A percentile compares a stretch with the other conserved stretches of the same genome.
Conservation (phyloP, 805 yeast species). For the Teunomyces kruisii region DNA sequence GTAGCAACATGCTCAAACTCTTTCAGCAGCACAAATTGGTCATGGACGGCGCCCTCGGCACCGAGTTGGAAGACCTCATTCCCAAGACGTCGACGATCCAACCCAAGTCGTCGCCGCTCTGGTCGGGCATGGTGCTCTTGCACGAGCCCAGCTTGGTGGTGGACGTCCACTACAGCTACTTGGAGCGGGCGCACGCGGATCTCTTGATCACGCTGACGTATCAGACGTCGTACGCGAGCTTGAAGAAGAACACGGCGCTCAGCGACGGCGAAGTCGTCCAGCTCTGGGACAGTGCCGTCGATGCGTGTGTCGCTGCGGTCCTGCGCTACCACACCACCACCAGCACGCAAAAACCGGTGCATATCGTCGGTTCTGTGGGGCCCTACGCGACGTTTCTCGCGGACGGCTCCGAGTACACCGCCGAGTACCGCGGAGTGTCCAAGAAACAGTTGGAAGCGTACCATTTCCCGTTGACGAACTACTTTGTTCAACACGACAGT, state of each 20-base stretch:
- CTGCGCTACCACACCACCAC: background rate
- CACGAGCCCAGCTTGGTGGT: slow-evolving; percentile 43
- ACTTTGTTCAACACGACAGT: slow-evolving; percentile 34
- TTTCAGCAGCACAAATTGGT: slow-evolving; percentile 4
- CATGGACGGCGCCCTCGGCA: slow-evolving; percentile 17
- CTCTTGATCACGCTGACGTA: slow-evolving; percentile 58
- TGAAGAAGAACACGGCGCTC: slow-evolving; percentile 22
- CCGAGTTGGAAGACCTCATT: slow-evolving; percentile 18
- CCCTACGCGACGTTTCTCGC: slow-evolving; percentile 74
- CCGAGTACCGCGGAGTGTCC: slow-evolving; percentile 49
- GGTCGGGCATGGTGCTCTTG: slow-evolving; percentile 60
- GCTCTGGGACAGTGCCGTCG: slow-evolving; percentile 25
- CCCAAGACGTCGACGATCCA: slow-evolving; percentile 15
- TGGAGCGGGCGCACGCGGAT: slow-evolving; percentile 51
- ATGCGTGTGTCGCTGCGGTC: slow-evolving; percentile 22
- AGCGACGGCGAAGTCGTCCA: slow-evolving; percentile 13
- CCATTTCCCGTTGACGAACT: slow-evolving; percentile 46
- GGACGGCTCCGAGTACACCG: slow-evolving; percentile 72
- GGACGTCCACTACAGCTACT: slow-evolving; percentile 50
- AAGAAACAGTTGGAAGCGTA: slow-evolving; percentile 44
- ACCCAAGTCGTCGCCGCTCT: slow-evolving; percentile 42
- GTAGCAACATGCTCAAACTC: background rate
- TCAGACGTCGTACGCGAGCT: slow-evolving; percentile 51
- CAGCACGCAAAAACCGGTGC: slow-evolving; percentile 11
- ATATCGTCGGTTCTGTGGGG: slow-evolving; percentile 66